Evolutionary conservation across 768 basidiomycete species (phyloP).

Genomic region (Kwoniella dendrophila): DNA sequence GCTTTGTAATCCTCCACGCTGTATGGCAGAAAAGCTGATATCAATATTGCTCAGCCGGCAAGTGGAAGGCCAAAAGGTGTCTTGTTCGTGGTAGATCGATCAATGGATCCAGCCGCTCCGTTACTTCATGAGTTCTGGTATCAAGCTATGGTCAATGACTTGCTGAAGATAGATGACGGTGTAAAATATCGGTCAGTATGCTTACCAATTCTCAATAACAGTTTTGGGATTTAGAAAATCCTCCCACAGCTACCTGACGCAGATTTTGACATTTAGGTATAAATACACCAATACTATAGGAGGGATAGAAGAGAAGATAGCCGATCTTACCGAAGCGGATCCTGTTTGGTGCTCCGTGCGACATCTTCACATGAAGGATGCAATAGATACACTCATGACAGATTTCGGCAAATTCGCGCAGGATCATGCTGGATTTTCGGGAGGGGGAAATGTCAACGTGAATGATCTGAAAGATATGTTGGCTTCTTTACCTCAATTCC

Average conservation of each 20-base stretch:
- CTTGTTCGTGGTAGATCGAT: slow-evolving; percentile 90
- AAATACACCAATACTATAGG: slow-evolving; percentile 88
- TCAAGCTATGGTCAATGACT: slow-evolving; percentile 96
- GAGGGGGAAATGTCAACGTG: slow-evolving; percentile 79
- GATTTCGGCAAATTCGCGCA: slow-evolving; percentile 93
- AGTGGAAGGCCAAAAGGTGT: slow-evolving; percentile 71
- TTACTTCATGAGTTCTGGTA: slow-evolving; percentile 97
- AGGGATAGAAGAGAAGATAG: slow-evolving; percentile 82
- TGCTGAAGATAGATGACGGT: slow-evolving; percentile 85
- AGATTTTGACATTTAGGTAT: slow-evolving; percentile 64
- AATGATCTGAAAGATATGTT: slow-evolving; percentile 99
- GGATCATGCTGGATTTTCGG: slow-evolving; percentile 85
- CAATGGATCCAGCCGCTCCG: slow-evolving; percentile 89
- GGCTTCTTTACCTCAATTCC: slow-evolving; percentile 88
- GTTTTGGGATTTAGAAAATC: not conserved
- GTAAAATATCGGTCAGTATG: slow-evolving; percentile 75
- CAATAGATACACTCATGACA: slow-evolving; percentile 92
- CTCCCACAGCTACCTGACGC: not conserved
- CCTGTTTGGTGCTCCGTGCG: slow-evolving; percentile 88
- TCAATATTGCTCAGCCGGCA: slow-evolving; percentile 37
- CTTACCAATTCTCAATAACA: not conserved
- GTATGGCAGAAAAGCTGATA: slow-evolving; percentile 25
- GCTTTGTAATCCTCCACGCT: not conserved
- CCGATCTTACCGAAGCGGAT: slow-evolving; percentile 81
- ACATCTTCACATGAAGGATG: slow-evolving; percentile 98